phyloP scores from a whole-genome alignment of 352 stramenopile genomes.

The Pythium volutum region DNA sequence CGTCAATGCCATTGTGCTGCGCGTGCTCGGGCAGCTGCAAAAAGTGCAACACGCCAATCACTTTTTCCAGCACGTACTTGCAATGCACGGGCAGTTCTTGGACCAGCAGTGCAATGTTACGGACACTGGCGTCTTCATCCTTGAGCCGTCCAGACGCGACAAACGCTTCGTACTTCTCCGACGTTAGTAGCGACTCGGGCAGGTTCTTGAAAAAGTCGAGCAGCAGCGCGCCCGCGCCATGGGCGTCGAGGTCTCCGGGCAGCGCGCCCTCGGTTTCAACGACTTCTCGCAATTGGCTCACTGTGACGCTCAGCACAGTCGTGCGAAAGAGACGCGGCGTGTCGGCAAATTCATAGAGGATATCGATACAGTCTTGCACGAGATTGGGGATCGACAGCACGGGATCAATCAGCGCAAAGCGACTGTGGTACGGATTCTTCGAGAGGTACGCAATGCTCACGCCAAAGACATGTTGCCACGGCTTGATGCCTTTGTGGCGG shows the following conservation, averaged over 20 bases:
- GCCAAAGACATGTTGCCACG: slow-evolving; percentile 82
- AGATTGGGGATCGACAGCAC: slow-evolving; percentile 72
- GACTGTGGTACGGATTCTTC: slow-evolving; percentile 78
- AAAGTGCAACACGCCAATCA: slow-evolving; percentile 68
- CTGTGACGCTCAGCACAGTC: slow-evolving; percentile 66
- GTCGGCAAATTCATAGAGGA: slow-evolving; percentile 54
- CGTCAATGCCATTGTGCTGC: slow-evolving; percentile 62
- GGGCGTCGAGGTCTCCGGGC: slow-evolving; percentile 57
- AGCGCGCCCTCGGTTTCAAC: slow-evolving; percentile 64
- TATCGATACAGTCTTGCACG: slow-evolving; percentile 71
- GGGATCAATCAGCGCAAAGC: slow-evolving; percentile 75
- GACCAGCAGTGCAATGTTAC: slow-evolving; percentile 79
- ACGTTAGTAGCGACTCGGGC: slow-evolving; percentile 68
- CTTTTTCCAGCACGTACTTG: slow-evolving; percentile 69
- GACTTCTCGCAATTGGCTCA: slow-evolving; percentile 72
- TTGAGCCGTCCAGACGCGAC: slow-evolving; percentile 61
- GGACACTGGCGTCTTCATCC: slow-evolving; percentile 71
- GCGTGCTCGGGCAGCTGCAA: slow-evolving; percentile 59
- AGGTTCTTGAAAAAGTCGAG: slow-evolving; percentile 81
- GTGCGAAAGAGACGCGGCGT: slow-evolving; percentile 76
- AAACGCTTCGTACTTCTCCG: slow-evolving; percentile 82
- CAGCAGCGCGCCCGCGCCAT: slow-evolving; percentile 63
- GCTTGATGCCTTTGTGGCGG: slow-evolving; percentile 73
- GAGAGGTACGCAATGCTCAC: slow-evolving; percentile 69
- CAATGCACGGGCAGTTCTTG: slow-evolving; percentile 64